Evolutionary conservation across 768 basidiomycete genomes (phyloP), one percentile per base, ranked within the genome.

Genomic region (Suillus variegatus): DNA sequence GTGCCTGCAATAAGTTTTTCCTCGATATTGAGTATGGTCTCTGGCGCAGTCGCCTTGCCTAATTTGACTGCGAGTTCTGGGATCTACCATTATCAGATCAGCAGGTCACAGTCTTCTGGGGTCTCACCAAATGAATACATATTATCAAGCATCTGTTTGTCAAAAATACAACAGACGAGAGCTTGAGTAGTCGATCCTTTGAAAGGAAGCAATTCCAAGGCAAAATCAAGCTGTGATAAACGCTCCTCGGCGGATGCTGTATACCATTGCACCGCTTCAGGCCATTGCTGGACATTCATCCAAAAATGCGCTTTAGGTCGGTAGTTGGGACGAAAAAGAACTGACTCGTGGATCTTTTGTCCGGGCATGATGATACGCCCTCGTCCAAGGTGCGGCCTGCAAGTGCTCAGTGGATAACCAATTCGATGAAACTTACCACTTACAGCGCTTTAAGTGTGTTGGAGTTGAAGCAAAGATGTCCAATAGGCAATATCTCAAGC

Each of bases 341-440:
- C 61, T 2, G 61, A 62, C n/a, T 44, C 61, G 25, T 62, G 61
- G 16, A 60, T 54, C 61, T 62, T 62, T 54, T 62, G 61, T 16
- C 61, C 61, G 16, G 61, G 61, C 35, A 62, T 36, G 35, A 62
- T 62, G 22, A 54, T 18, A 12, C 61, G 61, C 10, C 44, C 40
- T 54, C 55, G 22, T 49, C 61, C 61, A 49, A 25, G 25, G 35
- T 62, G 61, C 32, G 32, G 52, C 35, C 52, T 55, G 10, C 32
- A 55, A 10, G 10, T 35, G 10, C 18, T 55, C 52, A 36, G 7
- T 55, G 6, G 32, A 35, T 35, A 20, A 35, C 16, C 18, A 55
- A 20, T 20, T 55, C 1, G 3, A 35, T 5, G 9, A 28, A 62
- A 2, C 60, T 22, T 6, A 28, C 44, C 9, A 54, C 25, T 10